Evolutionary conservation across 371 early-diverging fungal species (phyloP), one percentile per base, ranked within the genome.

Genomic region (Mucor plumbeus): DNA sequence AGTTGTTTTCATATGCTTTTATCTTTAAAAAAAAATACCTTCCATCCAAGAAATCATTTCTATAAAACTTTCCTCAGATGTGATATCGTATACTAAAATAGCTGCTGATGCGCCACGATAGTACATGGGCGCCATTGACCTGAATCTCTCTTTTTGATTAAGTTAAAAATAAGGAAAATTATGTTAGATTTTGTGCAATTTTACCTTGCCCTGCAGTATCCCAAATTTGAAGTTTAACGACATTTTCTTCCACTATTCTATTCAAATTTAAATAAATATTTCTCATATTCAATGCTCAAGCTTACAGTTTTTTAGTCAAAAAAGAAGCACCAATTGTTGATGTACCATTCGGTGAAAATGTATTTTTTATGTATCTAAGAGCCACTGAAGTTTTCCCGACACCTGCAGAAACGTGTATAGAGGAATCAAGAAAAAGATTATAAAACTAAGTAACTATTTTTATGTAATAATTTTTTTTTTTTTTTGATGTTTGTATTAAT

Each of bases 381-480:
- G 89, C 90, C 21, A 91, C 84, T 47, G 91, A 91, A 17, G 91
- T 90, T 72, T 91, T 91, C 53, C 91, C 91, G 62, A 91, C 91
- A 60, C 26, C 26, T 26, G 87, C 91, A 70, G 69, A 19, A 56
- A 40, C 15, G 26, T 17, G 19, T 19, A 50, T 50, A 50, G 19
- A 26, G 19, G n/a, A 50, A 50, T 50, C 50, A 50, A 50, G 26
- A 50, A 50, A 26, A 26, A 26, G 26, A 26, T 26, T 26, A 26
- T 26, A 50, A 5, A 43, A 43, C 43, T 43, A 43, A 43, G 43
- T 43, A 43, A 43, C 43, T 43, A 14, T n/a, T 15, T 15, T 43
- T 43, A 43, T 43, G 5, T 43, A 43, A 43, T 43, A 15, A 43
- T n/a, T 15, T n/a, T n/a, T n/a, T n/a, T n/a, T n/a, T n/a, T n/a